Evolutionary conservation across 2,329 filamentous ascomycete genomes (phyloP), one percentile per base, ranked within the genome.

Genomic region (Colletotrichum echinochloae): DNA sequence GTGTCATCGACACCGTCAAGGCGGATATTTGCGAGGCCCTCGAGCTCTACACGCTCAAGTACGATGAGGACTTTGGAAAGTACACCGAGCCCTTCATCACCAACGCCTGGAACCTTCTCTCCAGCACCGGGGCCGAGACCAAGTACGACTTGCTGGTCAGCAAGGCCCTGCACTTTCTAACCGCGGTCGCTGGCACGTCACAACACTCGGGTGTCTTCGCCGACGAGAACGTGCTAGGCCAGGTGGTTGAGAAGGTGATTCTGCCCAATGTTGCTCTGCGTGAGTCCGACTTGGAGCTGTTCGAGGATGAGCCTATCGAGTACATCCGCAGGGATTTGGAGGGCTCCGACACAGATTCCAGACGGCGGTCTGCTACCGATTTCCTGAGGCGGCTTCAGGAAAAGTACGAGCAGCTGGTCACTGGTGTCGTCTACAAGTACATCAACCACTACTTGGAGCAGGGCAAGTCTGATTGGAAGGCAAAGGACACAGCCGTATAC

Each of bases 241-340:
- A 97, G 79, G 93, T 99, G 63, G 93, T 98, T 12, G 94, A 98
- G 80, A 97, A 97, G 83, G 96, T 98, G 69, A 93, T 99, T 66
- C 83, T 99, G 73, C 95, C 96, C 12, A 99, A 99, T 77, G 90
- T 99, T 69, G 92, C 92, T 20, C 84, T 99, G 71, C 90, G 97
- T 74, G 96, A 98, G 77, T 96, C 95, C 0, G 97, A 99, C 74
- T 88, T 97, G 65, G 96, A 99, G 80, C 88, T 97, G 74, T 98
- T 99, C 76, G 96, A 99, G 79, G 97, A 99, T 78, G 97, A 99
- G 83, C 96, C 96, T 0, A 99, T 99, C 74, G 96, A 99, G 81
- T 99, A 97, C 79, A 99, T 99, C 77, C 89, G 96, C 73, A 89
- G 94, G 76, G 96, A 99, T 80, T 85, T 99, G 57, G 96, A 99